Conservation (phyloP, 805 yeast species). For the Hermanozyma aechmeae region DNA sequence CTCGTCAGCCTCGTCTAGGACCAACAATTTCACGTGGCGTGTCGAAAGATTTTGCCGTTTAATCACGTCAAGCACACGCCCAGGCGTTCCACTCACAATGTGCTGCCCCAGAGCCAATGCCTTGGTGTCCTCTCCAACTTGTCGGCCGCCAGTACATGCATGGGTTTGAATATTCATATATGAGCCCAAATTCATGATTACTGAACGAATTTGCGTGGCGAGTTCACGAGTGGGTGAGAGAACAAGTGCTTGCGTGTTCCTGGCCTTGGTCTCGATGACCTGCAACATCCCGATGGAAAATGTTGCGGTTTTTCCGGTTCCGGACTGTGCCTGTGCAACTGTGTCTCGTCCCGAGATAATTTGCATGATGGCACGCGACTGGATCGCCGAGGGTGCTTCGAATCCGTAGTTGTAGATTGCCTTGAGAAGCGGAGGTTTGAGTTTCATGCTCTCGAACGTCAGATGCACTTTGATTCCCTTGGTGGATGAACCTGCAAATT, state of each 20-base stretch:
- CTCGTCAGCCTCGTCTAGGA: conserved; percentile 97
- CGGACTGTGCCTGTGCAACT: conserved; percentile 97
- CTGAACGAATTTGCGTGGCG: conserved; percentile 88
- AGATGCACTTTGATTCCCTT: conserved; percentile 48
- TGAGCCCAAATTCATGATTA: conserved; percentile 77
- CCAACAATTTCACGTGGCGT: conserved; percentile 74
- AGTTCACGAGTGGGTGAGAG: conserved; percentile 95
- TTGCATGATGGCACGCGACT: conserved; percentile 93
- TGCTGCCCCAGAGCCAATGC: conserved; percentile 74
- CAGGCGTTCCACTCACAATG: conserved; percentile 95
- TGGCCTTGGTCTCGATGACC: conserved; percentile 62
- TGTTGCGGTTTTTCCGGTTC: conserved; percentile 99
- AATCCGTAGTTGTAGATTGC: conserved; percentile 86
- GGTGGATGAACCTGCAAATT: conserved; percentile 40
- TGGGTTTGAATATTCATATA: conserved; percentile 80
- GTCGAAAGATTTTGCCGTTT: conserved; percentile 70
- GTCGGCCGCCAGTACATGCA: conserved; percentile 92
- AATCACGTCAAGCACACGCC: conserved; percentile 87
- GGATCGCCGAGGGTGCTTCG: conserved; percentile 95
- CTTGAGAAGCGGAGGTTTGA: conserved; percentile 29
- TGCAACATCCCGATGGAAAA: conserved; percentile 91
- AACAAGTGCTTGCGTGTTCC: conserved; percentile 81
- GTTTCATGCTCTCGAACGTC: conserved; percentile 32
- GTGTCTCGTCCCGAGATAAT: conserved; percentile 92
- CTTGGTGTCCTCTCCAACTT: conserved; percentile 71